Percentiles rank a stretch among this genome's conserved stretches.
phyloP scores from a whole-genome alignment of 2,329 filamentous ascomycete genomes.

The Neoarthrinium moseri region DNA sequence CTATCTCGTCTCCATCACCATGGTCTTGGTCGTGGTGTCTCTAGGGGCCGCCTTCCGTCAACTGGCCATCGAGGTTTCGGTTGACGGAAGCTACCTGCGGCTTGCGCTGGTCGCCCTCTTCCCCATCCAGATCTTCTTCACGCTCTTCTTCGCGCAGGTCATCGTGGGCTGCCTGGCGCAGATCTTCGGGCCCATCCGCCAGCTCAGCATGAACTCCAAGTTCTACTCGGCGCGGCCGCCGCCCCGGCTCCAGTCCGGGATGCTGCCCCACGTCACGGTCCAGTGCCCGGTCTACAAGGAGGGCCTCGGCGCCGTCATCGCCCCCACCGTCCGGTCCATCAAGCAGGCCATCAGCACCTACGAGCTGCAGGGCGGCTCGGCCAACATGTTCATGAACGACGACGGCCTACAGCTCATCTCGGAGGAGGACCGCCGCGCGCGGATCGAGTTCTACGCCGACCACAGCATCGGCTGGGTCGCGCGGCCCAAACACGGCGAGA shows the following conservation, averaged over 20 bases:
- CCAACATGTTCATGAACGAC: constrained; percentile 76
- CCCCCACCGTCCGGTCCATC: constrained; percentile 73
- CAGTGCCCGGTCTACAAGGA: constrained; percentile 91
- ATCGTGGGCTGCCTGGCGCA: constrained; percentile 75
- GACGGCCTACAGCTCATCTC: constrained; percentile 69
- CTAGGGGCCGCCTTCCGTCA: constrained; percentile 70
- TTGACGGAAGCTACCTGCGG: constrained; percentile 62
- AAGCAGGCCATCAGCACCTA: constrained; percentile 77
- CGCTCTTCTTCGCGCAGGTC: constrained; percentile 77
- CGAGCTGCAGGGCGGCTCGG: constrained; percentile 74
- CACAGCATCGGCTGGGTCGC: constrained; percentile 70
- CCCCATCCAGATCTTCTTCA: constrained; percentile 77
- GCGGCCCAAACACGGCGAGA: constrained; percentile 61
- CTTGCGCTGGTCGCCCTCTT: constrained; percentile 64
- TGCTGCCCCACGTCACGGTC: constrained; percentile 73
- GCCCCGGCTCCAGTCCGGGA: constrained; percentile 53
- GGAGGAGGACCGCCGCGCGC: constrained; percentile 59
- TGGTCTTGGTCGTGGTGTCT: constrained; percentile 63
- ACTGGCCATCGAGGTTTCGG: constrained; percentile 65
- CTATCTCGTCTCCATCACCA: constrained; percentile 63
- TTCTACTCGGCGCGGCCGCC: constrained; percentile 77
- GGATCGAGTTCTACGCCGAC: constrained; percentile 68
- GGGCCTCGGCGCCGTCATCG: constrained; percentile 71
- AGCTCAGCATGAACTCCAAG: constrained; percentile 74
- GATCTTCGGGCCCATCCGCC: constrained; percentile 71